Evolutionary conservation across 2,329 filamentous ascomycete species (phyloP).

Genomic region (Phoma sp.): DNA sequence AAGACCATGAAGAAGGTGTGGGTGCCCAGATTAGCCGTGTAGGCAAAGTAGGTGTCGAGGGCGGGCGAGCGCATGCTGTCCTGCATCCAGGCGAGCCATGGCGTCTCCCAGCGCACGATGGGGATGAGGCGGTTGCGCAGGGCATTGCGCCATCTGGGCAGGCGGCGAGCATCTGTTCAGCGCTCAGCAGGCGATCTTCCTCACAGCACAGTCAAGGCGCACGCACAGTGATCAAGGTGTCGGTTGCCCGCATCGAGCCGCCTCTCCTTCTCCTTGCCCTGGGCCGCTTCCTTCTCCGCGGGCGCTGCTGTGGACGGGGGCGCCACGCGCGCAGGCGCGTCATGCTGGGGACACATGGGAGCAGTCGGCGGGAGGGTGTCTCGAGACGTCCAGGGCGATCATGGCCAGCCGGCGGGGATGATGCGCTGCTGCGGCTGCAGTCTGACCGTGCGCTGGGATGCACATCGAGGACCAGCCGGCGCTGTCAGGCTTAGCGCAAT

Average conservation of each 20-base stretch:
- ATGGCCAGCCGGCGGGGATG: conserved; percentile 14
- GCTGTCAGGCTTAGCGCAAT: conserved; percentile 1
- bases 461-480: too few species aligned
- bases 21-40: conserved; percentile 93
- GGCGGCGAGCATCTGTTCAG: conserved; percentile 73
- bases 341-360: conserved; percentile 36
- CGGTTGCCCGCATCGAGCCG: conserved; percentile 74
- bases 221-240: conserved; percentile 68
- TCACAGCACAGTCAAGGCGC: conserved; percentile 12
- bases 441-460: neutral
- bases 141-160: conserved; percentile 87
- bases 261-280: conserved; percentile 14
- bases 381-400: conserved; percentile 11
- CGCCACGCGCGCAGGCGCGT: conserved; percentile 17
- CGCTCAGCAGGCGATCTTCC: conserved; percentile 23
- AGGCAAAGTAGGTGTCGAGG: conserved; percentile 95
- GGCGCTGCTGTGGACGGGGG: neutral
- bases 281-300: neutral
- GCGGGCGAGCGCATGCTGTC: conserved; percentile 77
- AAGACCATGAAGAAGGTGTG: conserved; percentile 99
- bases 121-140: conserved; percentile 83
- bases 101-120: conserved; percentile 91
- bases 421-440: conserved; percentile 2
- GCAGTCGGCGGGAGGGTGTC: conserved; percentile 16
- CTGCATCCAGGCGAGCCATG: conserved; percentile 88